Evolutionary conservation across 2,329 filamentous ascomycete genomes (phyloP), one percentile per base, ranked within the genome.

Genomic region (Talaromyces sp.): DNA sequence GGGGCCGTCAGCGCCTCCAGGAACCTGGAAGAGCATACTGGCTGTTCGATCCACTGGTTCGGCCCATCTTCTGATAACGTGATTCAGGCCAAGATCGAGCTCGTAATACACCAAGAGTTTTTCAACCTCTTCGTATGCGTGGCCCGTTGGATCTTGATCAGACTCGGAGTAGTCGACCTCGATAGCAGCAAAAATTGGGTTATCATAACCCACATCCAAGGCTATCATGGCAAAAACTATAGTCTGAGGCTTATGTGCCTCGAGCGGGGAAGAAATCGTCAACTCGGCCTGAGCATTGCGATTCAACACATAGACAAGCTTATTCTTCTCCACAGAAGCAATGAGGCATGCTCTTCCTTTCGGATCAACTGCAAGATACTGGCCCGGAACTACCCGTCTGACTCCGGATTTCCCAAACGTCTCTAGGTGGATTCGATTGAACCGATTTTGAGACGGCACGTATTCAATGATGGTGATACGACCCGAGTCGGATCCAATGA

Each of bases 361-460:
- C 29, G 94, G 94, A 70, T 99, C 94, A 57, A 91, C 91, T 7
- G 93, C 94, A 29, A 99, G 84, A 71, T 97, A 99, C 75, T 99
- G 92, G 62, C 95, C 94, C 2, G 95, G 94, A 51, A 99, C 86
- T 41, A 97, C 93, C 69, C 94, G 88, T 61, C 95, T 88, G 57
- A 97, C 85, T 41, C 94, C 95, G 8, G 94, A 97, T 77, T 99
- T 99, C 67, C 94, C 94, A 74, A 96, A 99, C 0, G 95, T 99
- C 79, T 99, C 95, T 60, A 97, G 84, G 70, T 97, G 94, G 65
- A 97, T 84, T 53, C 91, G 88, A 68, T 88, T 88, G 76, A 99
- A 97, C 54, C 87, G 86, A 74, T 96, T 96, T 74, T 92, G 87
- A 19, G 89, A 85, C 14, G 90, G 88, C 38, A 93, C 79, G 75